Evolutionary conservation across 1,284 basidiomycete species (phyloP), one percentile per base, ranked within the genome.

Genomic region (Leccinum pallidistipes): DNA sequence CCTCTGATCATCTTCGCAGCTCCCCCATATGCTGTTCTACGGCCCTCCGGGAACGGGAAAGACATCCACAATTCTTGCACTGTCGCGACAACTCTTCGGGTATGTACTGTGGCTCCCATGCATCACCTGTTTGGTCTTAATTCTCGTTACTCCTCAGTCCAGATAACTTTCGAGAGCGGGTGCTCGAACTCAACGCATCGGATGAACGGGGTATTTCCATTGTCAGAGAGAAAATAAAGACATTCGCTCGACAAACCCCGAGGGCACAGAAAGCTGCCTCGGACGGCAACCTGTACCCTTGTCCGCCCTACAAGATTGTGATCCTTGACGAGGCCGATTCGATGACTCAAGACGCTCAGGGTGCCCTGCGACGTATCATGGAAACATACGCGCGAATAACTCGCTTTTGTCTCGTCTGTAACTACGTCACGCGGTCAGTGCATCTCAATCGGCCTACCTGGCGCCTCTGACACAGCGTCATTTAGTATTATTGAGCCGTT

Each of bases 11-110:
- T n/a, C 38, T 50, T 31, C 58, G 7, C 74, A 99, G 97, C 83
- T 99, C 53, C 97, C 97, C 2, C 97, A 99, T 74, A 99, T 99
- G 97, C 82, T 99, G 56, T 99, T 99, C 81, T 99, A 99, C 69
- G 97, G 97, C 0, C 97, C 97, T 18, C 97, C 97, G 9, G 97
- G 97, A 32, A 99, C 97, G 7, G 97, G 97, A 55, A 99, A 99
- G 78, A 99, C 97, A 14, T 97, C 95, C 43, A 98, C 97, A 1
- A 99, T 99, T 68, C 87, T 99, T 14, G 97, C 97, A 12, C 81
- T 99, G 45, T 83, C 97, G 50, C 83, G 96, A 55, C 95, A 99
- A 76, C 84, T 99, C 16, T 99, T 97, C 73, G 97, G 97, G 93
- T 94, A 64, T 63, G 85, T 67, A 29, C 7, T 50, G 8, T 57